Conservation (phyloP, 768 basidiomycete species). For the Dacryopinax primogenitus region DNA sequence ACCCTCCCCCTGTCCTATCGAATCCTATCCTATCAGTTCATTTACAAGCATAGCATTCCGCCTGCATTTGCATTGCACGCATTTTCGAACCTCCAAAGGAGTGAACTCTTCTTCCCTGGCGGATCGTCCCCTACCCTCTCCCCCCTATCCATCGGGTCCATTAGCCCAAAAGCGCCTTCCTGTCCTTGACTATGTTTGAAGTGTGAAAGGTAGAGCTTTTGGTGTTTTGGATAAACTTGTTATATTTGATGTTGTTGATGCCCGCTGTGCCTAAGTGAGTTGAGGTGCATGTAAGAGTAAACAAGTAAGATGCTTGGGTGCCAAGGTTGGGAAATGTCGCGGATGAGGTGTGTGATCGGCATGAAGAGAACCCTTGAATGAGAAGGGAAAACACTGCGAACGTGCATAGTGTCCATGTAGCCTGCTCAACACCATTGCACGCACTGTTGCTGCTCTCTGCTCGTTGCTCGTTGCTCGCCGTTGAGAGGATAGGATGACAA, state of each 20-base stretch:
- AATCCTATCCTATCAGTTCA: background rate
- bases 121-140: background rate
- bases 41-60: background rate
- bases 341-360: too few relatives aligned
- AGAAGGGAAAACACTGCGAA: too few relatives aligned
- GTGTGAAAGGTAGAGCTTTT: background rate
- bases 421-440: too few relatives aligned
- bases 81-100: background rate
- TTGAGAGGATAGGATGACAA: too few relatives aligned
- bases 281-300: too few relatives aligned
- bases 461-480: too few relatives aligned
- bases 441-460: too few relatives aligned
- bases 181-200: background rate
- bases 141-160: background rate
- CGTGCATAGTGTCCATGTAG: too few relatives aligned
- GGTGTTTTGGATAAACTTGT: background rate
- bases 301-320: too few relatives aligned
- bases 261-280: too few relatives aligned
- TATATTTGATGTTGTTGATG: conserved; percentile 7
- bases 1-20: conserved; percentile 9
- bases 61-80: background rate
- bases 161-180: background rate
- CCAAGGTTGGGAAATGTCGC: too few relatives aligned
- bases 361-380: too few relatives aligned
- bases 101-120: background rate